Evolutionary conservation across 2,329 filamentous ascomycete species (phyloP), one percentile per base, ranked within the genome.

Genomic region (Emericellopsis cladophorae): DNA sequence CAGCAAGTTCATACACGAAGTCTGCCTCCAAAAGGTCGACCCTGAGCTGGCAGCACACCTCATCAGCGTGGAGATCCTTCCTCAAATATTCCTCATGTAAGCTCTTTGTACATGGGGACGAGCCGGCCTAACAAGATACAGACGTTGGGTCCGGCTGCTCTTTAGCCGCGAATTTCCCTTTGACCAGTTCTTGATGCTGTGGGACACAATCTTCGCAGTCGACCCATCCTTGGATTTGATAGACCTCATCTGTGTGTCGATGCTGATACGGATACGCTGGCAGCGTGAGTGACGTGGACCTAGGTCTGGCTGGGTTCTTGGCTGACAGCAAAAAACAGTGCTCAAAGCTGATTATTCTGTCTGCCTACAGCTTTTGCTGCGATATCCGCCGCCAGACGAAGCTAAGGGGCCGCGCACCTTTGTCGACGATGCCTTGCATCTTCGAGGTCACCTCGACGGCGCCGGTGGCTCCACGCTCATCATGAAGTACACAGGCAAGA

Each of bases 131-230:
- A n/a, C 16, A 11, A 14, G 3, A 12, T 34, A 88, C 34, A 89
- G 84, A 47, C 87, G 92, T 43, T 98, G 92, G 92, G 84, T 96
- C 43, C 79, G 92, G 23, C 74, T 98, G 1, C 65, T 98, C 0
- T 96, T 96, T 54, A 89, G 90, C 38, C 76, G 92, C 48, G 92
- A 98, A 57, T 96, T 95, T 51, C 78, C 86, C 0, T 93, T 96
- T 45, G 78, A 89, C 41, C 79, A 94, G 46, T 73, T 89, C 33
- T 72, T 98, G 31, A 67, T 76, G 18, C 72, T 98, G 42, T 98
- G 92, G 92, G 92, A 98, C 61, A 74, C 81, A 7, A 68, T 98
- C 2, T 93, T 98, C 56, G 84, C 89, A 2, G 78, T 93, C 52
- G 89, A 95, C 51, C 74, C 90, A 7, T 72, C 75, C 1, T 63